Evolutionary conservation across 768 basidiomycete genomes (phyloP), one percentile per base, ranked within the genome.

Genomic region (Panaeolus papilionaceus): DNA sequence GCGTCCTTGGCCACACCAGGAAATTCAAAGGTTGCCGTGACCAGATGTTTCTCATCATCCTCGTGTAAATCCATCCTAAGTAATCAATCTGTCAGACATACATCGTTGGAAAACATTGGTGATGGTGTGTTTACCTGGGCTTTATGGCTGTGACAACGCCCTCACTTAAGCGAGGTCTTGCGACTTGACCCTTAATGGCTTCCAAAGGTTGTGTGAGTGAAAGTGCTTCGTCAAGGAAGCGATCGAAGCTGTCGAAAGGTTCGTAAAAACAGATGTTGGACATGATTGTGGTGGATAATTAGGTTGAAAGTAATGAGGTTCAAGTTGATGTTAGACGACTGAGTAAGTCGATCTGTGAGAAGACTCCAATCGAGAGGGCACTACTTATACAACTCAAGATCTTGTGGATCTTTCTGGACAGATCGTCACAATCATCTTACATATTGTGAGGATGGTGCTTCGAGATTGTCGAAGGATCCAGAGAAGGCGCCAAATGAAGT

Each of bases 1-100:
- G 88, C 77, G 39, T 87, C 83, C 23, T 84, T 83, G 66, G 77
- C 78, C 42, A 90, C 12, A 23, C 88, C 88, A 0, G 88, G 88
- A 2, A 90, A 75, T 71, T 89, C 88, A 70, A 90, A 88, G 8
- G 80, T 76, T 40, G 88, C 88, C 0, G 84, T 85, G 45, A 89
- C 84, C 37, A 78, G 71, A 69, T 86, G 86, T 40, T 75, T 77
- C 28, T 83, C 79, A 4, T 72, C 61, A 66, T 86, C 78, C 69
- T 88, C 86, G 72, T 86, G 83, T 5, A 88, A 74, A 69, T 89
- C 85, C 82, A 89, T 84, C 69, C 87, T 88, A 70, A 23, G 23
- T 23, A 23, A 23, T 0, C 12, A 38, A 23, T 54, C 10, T 14
- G n/a, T 63, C 12, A 64, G 62, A n/a, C 9, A 3, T 47, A 23